Evolutionary conservation across 768 basidiomycete genomes (phyloP), one percentile per base, ranked within the genome.

Genomic region (Leucosporidium yakuticum): DNA sequence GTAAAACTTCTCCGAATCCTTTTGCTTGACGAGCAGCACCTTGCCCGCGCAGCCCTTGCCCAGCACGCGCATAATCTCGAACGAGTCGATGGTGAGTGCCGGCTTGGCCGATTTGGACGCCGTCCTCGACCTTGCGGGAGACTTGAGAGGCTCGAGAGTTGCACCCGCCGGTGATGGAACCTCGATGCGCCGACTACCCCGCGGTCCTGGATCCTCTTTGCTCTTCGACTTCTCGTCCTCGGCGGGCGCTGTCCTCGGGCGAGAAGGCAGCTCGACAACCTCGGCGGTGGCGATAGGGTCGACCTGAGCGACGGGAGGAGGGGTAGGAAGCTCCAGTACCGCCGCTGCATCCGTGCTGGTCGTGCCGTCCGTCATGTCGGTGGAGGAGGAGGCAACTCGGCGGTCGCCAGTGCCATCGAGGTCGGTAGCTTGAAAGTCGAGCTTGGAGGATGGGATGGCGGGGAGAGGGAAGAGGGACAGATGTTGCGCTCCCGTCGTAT

Each of bases 41-140:
- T 97, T 96, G 58, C 95, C 96, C 6, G 96, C 95, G 76, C 94
- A 97, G 2, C 96, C 96, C 80, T 93, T 96, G 23, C 96, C 96
- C 19, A 99, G 81, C 39, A 98, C 95, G 21, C 91, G 85, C 83
- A 97, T 87, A 86, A 98, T 90, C 81, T 98, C 92, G 77, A 99
- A 99, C 80, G 97, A 93, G 72, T 91, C 85, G 67, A 98, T 84
- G 54, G 82, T 81, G 44, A 91, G 88, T 0, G 55, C 36, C 1
- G 27, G 32, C 4, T 44, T 44, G 39, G 39, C 8, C 39, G 39
- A 44, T 15, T 44, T 44, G 39, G 70, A 62, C 79, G 91, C 91
- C 62, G 85, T 83, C 55, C 34, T 44, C 23, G 15, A 21, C 44
- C 14, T 49, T 15, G 39, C 39, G 14, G 39, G 39, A 8, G 39